These are phyloP conservation scores for Penicillium sp. DNA, from an alignment of 2,329 filamentous ascomycete species.

Conservation along the genomic window DNA sequence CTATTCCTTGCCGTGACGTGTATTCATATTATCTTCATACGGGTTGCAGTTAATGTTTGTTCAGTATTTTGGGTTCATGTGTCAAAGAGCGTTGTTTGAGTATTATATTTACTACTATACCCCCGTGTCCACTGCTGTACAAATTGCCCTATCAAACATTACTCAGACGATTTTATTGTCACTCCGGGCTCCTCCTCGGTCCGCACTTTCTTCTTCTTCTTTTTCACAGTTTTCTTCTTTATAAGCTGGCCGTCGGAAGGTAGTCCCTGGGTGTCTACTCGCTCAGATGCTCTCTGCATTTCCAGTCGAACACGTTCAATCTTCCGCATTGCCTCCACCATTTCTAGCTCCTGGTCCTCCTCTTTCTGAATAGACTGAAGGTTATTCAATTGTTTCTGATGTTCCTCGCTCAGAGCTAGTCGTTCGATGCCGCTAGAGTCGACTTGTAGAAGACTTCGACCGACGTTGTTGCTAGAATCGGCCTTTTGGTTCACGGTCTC, in stretches of 20 bases:
- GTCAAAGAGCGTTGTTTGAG: background rate
- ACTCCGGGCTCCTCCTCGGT: background rate
- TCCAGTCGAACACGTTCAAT: constrained; percentile 81
- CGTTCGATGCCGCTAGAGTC: constrained; percentile 78
- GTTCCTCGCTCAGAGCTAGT: constrained; percentile 61
- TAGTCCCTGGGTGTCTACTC: constrained; percentile 47
- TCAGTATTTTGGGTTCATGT: background rate
- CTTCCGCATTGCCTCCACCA: constrained; percentile 82
- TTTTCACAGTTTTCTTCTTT: constrained; percentile 55
- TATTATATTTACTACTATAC: constrained; percentile 1
- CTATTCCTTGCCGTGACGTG: background rate
- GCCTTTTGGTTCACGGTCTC: constrained; percentile 30
- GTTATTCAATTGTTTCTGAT: constrained; percentile 15
- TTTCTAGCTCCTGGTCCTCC: constrained; percentile 85
- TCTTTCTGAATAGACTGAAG: constrained; percentile 59
- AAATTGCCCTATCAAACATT: background rate
- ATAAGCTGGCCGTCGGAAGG: constrained; percentile 45
- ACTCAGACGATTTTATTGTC: background rate
- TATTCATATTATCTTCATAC: background rate
- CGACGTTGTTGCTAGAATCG: constrained; percentile 14
- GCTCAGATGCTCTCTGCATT: constrained; percentile 60
- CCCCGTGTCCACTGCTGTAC: constrained; percentile 7
- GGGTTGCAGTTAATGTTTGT: background rate
- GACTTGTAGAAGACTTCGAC: constrained; percentile 72
- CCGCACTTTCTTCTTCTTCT: constrained; percentile 18